Base-by-base conservation (phyloP, 768 basidiomycete species). In the Pisolithus marmoratus region DNA sequence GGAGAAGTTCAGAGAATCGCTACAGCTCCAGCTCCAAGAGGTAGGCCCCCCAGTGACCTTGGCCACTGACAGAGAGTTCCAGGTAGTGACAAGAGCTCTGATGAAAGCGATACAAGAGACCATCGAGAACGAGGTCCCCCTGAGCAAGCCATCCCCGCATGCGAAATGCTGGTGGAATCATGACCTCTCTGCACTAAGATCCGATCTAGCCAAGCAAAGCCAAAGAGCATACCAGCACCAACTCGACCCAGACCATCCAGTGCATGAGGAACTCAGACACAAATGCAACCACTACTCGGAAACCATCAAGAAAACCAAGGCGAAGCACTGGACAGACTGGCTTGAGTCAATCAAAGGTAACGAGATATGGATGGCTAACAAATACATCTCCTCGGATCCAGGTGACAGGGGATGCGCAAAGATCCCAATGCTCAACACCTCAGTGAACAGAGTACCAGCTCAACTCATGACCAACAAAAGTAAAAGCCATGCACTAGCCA, bases 81-180 rank as follows among this genome's bases (percentile, higher is more conserved):
- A n/a, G n/a, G n/a, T n/a, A n/a, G n/a, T n/a, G n/a, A n/a, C n/a
- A n/a, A n/a, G n/a, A n/a, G n/a, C n/a, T n/a, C n/a, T n/a, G n/a
- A n/a, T n/a, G n/a, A n/a, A n/a, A n/a, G n/a, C n/a, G n/a, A n/a
- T 73, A 0, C 43, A 59, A 20, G 40, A 51, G 0, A 58, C 59
- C 0, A 60, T 68, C 0, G 37, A 54, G 14, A 45, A 52, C 7
- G 23, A 50, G 5, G 61, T 68, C 0, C 69, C 67, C 0, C 19
- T 47, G 1, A 24, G 52, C 2, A 53, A 57, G 27, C 58, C 60
- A 1, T 54, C 49, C 1, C 63, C 62, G 1, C 60, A 61, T 48
- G 26, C 54, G 2, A 72, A 71, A 34, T 22, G 61, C 4, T 74
- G 71, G 73, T 74, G 64, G 68, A 61, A 49, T 0, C 49, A 53